phyloP scores from a whole-genome alignment of 2,329 filamentous ascomycete genomes.

The Sporothrix pseudoabietina region DNA sequence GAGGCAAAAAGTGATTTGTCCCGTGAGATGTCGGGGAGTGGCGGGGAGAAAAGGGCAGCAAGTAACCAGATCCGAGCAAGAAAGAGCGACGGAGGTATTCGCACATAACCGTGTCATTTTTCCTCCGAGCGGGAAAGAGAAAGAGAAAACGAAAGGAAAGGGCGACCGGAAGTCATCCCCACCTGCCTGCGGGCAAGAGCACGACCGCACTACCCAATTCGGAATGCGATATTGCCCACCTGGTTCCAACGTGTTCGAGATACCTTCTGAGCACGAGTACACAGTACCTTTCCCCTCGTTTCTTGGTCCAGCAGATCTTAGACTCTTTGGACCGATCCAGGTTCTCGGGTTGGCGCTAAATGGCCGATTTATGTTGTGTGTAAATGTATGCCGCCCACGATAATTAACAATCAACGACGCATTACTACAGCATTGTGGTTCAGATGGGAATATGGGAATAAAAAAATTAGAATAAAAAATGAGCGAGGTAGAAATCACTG shows the following conservation, averaged over 20 bases:
- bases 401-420: not conserved
- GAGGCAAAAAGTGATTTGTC: not conserved
- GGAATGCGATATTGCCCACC: constrained; percentile 3
- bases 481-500: not conserved
- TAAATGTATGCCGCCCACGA: not conserved
- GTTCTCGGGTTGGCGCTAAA: constrained; percentile 32
- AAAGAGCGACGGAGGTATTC: not conserved
- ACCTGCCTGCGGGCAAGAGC: constrained; percentile 1
- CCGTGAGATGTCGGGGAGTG: constrained; percentile 18
- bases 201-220: constrained; percentile 22
- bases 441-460: too few relatives aligned
- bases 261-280: not conserved
- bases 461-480: not conserved
- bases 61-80: not conserved
- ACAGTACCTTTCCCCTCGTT: not conserved
- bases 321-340: constrained; percentile 32
- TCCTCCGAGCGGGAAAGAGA: constrained; percentile 5
- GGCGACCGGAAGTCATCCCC: not conserved
- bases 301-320: constrained; percentile 28
- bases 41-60: not conserved
- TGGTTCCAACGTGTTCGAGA: not conserved
- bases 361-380: not conserved
- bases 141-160: not conserved
- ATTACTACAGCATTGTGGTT: not conserved
- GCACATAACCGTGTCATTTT: constrained; percentile 10